Evolutionary conservation across 2,329 filamentous ascomycete genomes (phyloP), one percentile per base, ranked within the genome.

Genomic region (Nannizziopsis arthrosporioides): DNA sequence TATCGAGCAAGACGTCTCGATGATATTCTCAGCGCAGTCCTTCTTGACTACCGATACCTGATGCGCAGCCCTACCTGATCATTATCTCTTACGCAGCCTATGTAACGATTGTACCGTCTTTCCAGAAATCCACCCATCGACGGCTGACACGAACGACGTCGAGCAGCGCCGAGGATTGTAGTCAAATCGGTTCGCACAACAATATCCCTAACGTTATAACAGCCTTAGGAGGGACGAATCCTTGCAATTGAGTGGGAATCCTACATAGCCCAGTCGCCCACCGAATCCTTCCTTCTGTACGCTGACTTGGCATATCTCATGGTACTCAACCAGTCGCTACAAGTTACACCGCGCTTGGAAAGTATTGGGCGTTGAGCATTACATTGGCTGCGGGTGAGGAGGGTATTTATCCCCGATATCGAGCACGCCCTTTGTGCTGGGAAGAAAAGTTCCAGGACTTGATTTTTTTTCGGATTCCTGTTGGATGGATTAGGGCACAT

Each of bases 311-410:
- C 47, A 45, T 48, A 48, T 41, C 34, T 41, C 39, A 44, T 43
- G 46, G 34, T 43, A 43, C 46, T 41, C 22, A 19, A 44, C 34
- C 15, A 39, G 14, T 32, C 19, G 35, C 47, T 44, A 45, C 37
- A 41, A 32, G 47, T 49, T 48, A 43, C 46, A 31, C 40, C 39
- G 40, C 34, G 40, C 36, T 19, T 39, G 39, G 42, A 42, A 43
- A 22, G 46, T 15, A 43, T 35, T 18, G 35, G 41, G 47, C 31
- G 32, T 18, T 43, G 40, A 41, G 22, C 10, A 17, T 15, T 44
- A 42, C 36, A 19, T 38, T 51, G 47, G 37, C 51, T 53, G 51
- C 41, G 44, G 46, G 46, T 51, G 49, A 51, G 18, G 30, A 47
- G 37, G 45, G 45, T 36, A 15, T 18, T 15, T 31, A 30, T 35